Conservation (phyloP, 805 yeast species). For the Peterozyma xylosa region DNA sequence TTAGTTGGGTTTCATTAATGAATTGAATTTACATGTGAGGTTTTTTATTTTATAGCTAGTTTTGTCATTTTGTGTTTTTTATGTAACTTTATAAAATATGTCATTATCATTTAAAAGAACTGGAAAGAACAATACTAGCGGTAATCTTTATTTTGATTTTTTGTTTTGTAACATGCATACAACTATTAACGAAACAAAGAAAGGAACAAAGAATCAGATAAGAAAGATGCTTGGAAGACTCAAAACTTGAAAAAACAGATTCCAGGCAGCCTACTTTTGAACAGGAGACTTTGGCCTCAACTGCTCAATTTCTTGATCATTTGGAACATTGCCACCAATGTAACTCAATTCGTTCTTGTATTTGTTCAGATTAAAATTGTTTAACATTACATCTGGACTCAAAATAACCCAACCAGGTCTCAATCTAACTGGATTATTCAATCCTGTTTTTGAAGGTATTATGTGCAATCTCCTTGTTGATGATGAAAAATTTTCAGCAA, state of each 20-base stretch:
- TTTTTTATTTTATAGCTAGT: background rate
- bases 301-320: conserved; percentile 64
- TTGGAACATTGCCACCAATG: conserved; percentile 54
- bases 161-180: background rate
- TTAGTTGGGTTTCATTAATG: too few species aligned
- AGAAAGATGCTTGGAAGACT: background rate
- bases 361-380: conserved; percentile 50
- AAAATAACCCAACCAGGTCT: conserved; percentile 90
- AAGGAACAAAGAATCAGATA: background rate
- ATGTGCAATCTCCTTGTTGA: conserved; percentile 81
- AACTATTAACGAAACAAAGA: background rate
- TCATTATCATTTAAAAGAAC: too few species aligned
- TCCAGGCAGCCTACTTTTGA: background rate
- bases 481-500: conserved; percentile 84
- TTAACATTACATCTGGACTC: conserved; percentile 74
- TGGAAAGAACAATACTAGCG: too few species aligned
- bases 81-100: background rate
- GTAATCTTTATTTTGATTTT: too few species aligned
- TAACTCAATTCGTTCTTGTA: conserved; percentile 35
- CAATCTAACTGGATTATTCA: conserved; percentile 50
- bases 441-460: conserved; percentile 66
- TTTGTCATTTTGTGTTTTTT: background rate
- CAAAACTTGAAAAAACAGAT: background rate
- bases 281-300: conserved; percentile 80
- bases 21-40: conserved; percentile 1